Evolutionary conservation across 2,329 filamentous ascomycete species (phyloP), one percentile per base, ranked within the genome.

Genomic region (Zasmidium angulare): DNA sequence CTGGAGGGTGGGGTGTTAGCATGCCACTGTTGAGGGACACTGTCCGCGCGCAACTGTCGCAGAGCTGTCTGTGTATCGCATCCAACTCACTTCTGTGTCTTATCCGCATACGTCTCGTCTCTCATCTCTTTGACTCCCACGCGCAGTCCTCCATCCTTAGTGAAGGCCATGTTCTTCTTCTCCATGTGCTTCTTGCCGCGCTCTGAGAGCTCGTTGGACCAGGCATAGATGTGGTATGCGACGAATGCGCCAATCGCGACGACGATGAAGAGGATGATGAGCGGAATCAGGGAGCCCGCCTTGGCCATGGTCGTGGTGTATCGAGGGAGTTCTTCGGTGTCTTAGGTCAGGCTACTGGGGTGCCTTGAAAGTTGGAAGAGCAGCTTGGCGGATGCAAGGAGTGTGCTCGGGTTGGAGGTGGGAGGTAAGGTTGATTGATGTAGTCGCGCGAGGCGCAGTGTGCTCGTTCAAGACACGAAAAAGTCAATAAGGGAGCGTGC

Each of bases 91-190:
- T 69, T 85, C 77, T 93, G 89, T 19, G 89, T 91, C 69, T 80
- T 81, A 68, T 92, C 89, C 68, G 90, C 84, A 71, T 91, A 90
- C 50, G 83, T 84, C 76, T 92, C 89, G 55, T 84, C 82, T 65
- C 82, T 81, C 52, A 89, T 75, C 61, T 90, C 81, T 76, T 87
- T 89, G 62, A 93, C 83, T 51, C 86, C 86, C 48, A 93, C 88
- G 61, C 82, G 82, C 68, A 84, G 84, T 61, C 90, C 77, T 56
- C 89, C 89, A 58, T 91, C 89, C 72, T 89, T 90, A 43, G 86
- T 88, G 75, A 91, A 89, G 46, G 86, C 80, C 58, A 93, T 84
- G 72, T 92, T 89, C 78, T 89, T 89, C 77, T 85, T 85, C 73
- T 87, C 86, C 84, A 92, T 89, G 70, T 85, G 85, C 75, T 88